Conservation (phyloP, 1,284 basidiomycete species). For the Lentinus polychrous region DNA sequence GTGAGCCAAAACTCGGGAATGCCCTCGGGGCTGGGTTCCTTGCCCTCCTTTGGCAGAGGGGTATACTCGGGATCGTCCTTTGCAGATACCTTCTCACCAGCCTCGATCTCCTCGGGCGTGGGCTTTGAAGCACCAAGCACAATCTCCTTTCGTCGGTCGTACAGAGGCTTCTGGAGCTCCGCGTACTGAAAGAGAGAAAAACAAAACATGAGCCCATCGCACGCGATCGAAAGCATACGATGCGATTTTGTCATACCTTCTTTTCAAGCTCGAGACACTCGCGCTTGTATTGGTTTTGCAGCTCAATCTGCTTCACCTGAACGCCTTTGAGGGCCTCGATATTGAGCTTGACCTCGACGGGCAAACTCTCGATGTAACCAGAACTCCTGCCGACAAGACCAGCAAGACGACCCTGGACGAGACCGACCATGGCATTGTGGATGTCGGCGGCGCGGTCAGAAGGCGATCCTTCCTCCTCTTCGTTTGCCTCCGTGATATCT, state of each 20-base stretch:
- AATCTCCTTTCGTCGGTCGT: slow-evolving; percentile 82
- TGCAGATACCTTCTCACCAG: slow-evolving; percentile 64
- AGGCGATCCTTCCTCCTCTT: slow-evolving; percentile 30
- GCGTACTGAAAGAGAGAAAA: slow-evolving; percentile 58
- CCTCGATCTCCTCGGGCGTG: slow-evolving; percentile 78
- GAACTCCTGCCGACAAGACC: slow-evolving; percentile 74
- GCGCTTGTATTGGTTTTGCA: slow-evolving; percentile 94
- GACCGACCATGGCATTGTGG: slow-evolving; percentile 47
- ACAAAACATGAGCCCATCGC: background rate
- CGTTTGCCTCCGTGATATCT: slow-evolving; percentile 62
- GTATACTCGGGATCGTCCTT: slow-evolving; percentile 65
- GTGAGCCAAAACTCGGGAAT: slow-evolving; percentile 99
- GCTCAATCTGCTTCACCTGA: slow-evolving; percentile 88
- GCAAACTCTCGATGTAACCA: slow-evolving; percentile 84
- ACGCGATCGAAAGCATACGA: background rate
- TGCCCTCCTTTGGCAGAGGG: slow-evolving; percentile 43
- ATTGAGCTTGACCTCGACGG: slow-evolving; percentile 76
- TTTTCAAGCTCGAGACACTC: slow-evolving; percentile 97
- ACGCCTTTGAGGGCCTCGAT: slow-evolving; percentile 93
- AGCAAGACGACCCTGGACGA: slow-evolving; percentile 62
- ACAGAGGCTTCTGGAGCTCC: slow-evolving; percentile 78
- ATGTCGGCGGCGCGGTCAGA: slow-evolving; percentile 20
- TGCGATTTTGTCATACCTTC: slow-evolving; percentile 53
- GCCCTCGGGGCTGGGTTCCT: slow-evolving; percentile 38
- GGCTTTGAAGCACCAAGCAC: slow-evolving; percentile 75